Base-by-base conservation (phyloP, 768 basidiomycete species). In the Lanmaoa rubissima region DNA sequence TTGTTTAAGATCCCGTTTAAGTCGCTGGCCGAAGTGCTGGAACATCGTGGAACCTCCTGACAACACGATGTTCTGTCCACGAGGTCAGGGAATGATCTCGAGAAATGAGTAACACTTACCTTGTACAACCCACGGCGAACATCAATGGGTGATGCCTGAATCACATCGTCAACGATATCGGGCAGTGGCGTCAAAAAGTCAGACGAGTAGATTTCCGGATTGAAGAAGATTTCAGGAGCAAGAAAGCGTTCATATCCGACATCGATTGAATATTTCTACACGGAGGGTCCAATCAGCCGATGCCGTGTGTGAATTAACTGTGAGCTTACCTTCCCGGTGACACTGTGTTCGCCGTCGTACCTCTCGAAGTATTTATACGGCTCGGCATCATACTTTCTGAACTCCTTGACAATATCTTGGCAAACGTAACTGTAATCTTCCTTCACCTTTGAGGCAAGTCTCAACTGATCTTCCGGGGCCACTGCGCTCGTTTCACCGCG, bases 31-130 rank as follows among this genome's bases (percentile, higher is more conserved):
- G 68, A 99, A 98, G 77, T 98, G 88, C 64, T 96, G 92, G 81
- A 98, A 98, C 96, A 98, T 98, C 48, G 97, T 98, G 11, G 94
- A 96, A 21, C 97, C 97, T 54, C 97, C 97, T 0, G 92, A 94
- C 2, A 98, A 76, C 8, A 99, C 97, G 53, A 98, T 98, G 74
- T 98, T 99, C 92, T 94, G 56, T 16, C n/a, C 21, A 19, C 45
- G 4, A 17, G 3, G 19, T 55, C 21, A 55, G 26, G 19, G 53
- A 38, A 11, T 31, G 46, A 38, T 19, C 24, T 14, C 31, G 5
- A 16, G 5, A 4, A 24, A 12, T 11, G 7, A 8, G 3, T 12
- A n/a, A 38, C 12, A 55, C 71, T 51, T 51, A 87, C 92, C 84
- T 95, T 96, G 79, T 99, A 99, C 48, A 99, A 74, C 5, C 97